Evolutionary conservation across 345 rosid species (phyloP), one percentile per base, ranked within the genome.

Genomic region (Hypericum androsaemum): DNA sequence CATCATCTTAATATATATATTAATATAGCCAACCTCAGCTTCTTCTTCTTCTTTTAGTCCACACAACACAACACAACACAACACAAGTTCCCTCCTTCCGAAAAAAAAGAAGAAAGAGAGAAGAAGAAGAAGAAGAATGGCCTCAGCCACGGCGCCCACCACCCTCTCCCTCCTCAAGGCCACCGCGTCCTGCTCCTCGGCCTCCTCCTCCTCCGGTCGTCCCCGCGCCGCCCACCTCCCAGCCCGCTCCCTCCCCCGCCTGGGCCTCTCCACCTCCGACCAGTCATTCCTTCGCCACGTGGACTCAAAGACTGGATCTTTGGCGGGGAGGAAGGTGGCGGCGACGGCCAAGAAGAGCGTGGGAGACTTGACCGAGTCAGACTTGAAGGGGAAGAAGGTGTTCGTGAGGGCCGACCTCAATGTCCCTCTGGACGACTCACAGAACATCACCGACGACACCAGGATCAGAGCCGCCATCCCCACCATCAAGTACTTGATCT

Each of bases 401-500:
- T 83, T 88, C 60, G 96, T 92, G 52, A 78, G 98, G 59, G 98
- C 81, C 57, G 97, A 92, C 58, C 76, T 92, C 53, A 88, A 92
- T 64, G 98, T 92, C 42, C 98, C 98, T 56, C 65, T 92, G 48
- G 97, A 92, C 43, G 95, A 88, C 41, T 81, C 63, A 78, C 89
- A 80, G 72, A 88, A 85, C 54, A 88, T 92, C 69, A 85, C 95
- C 9, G 98, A 92, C 61, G 98, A 92, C 55, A 92, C 98, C 36
- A 85, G 97, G 68, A 56, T 92, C 39, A 78, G 97, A 22, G 97
- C 97, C 16, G 98, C 98, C 38, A 32, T 92, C 43, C 98, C 98
- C 12, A 88, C 98, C 28, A 88, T 92, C 74, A 88, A 92, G 83
- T 77, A 88, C 64, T 74, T 92, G 84, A 88, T 81, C 51, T 63